Evolutionary conservation across 2,329 filamentous ascomycete species (phyloP), one percentile per base, ranked within the genome.

Genomic region (Fusarium nelsonii): DNA sequence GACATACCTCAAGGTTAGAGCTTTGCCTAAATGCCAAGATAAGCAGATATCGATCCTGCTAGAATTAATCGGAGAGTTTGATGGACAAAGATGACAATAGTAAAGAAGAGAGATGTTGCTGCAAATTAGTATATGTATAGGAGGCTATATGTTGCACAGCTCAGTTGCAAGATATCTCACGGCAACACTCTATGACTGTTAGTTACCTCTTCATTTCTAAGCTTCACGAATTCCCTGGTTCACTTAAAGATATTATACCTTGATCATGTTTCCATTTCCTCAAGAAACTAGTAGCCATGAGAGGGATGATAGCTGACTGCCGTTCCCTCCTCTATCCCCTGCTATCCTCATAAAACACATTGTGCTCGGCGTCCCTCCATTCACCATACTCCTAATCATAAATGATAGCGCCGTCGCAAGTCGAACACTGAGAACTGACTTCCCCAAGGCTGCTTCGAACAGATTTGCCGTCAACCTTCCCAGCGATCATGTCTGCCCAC

Each of bases 351-450:
- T 23, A 23, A 8, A 34, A 8, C 10, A 18, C 8, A n/a, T n/a
- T 3, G 3, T 26, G 44, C 32, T 49, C 28, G 15, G 26, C 12
- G 26, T 11, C 18, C 16, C 14, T 10, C 12, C n/a, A 26, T 15
- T 18, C 14, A 26, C 30, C 18, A 18, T n/a, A 28, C n/a, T 14
- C n/a, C 11, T 60, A 59, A 36, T 64, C 41, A 12, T 64, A 4
- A 26, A 65, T 52, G n/a, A 1, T 0, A 8, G 28, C 15, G 14
- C 12, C 12, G 6, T 18, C 33, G 16, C 6, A 14, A 8, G 44
- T 34, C 4, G 18, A 8, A 30, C 33, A 57, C 11, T 8, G 26
- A 20, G 33, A 49, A 39, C 33, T 18, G n/a, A 20, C 48, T 2
- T 23, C 5, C 7, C 16, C 28, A 30, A 45, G 11, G n/a, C 7